Evolutionary conservation across 495 filamentous ascomycete species (phyloP).

Genomic region (Xylaria scruposa): DNA sequence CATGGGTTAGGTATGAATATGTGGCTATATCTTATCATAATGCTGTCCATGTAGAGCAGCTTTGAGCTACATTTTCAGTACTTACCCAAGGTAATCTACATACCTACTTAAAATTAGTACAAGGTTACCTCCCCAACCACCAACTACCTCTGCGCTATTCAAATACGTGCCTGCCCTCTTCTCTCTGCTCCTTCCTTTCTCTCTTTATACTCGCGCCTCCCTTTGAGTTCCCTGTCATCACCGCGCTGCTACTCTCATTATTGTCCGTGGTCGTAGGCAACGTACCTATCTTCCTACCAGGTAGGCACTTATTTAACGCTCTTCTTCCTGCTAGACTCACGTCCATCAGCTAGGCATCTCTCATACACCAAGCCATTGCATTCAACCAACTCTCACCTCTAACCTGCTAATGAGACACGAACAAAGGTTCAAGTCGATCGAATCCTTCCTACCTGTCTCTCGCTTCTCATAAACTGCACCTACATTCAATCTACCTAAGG

Average conservation of each 20-base stretch:
- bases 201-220: neutral
- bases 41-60: too few species aligned
- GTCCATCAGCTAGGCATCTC: neutral
- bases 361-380: neutral
- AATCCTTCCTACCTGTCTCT: neutral
- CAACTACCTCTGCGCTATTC: neutral
- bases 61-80: too few species aligned
- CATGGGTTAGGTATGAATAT: neutral
- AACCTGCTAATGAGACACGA: neutral
- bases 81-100: neutral
- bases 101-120: neutral
- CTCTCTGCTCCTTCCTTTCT: neutral
- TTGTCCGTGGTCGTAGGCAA: too few species aligned
- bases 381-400: neutral
- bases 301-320: neutral
- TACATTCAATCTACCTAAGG: neutral
- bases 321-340: neutral
- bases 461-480: neutral
- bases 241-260: too few species aligned
- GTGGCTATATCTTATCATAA: too few species aligned
- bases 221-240: too few species aligned
- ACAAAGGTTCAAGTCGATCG: neutral
- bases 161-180: neutral
- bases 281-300: too few species aligned
- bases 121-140: neutral